These are phyloP conservation scores for Stagonosporopsis vannaccii DNA, from an alignment of 2,329 filamentous ascomycete genomes.

Conservation along the genomic window DNA sequence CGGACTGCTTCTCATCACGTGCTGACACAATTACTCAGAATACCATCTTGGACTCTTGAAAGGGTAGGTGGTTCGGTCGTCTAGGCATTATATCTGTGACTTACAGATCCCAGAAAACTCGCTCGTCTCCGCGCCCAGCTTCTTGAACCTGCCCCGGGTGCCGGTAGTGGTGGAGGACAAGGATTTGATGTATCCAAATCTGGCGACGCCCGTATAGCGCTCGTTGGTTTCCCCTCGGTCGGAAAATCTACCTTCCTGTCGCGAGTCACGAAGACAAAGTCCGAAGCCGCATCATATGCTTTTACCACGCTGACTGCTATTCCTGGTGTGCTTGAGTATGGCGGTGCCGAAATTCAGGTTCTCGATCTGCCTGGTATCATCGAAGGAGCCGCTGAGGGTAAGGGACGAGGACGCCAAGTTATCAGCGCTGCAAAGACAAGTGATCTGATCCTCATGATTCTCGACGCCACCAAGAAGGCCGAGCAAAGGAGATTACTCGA, in stretches of 20 bases:
- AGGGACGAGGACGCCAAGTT: conserved; percentile 93
- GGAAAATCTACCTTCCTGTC: conserved; percentile 99
- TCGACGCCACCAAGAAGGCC: conserved; percentile 95
- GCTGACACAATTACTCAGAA: conserved; percentile 66
- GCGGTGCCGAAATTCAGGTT: conserved; percentile 96
- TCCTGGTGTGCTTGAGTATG: conserved; percentile 95
- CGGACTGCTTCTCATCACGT: conserved; percentile 29
- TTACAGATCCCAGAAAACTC: conserved; percentile 74
- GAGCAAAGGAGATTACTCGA: conserved; percentile 91
- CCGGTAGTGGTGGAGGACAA: conserved; percentile 77
- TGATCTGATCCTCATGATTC: conserved; percentile 94
- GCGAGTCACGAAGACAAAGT: conserved; percentile 97
- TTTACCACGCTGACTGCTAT: conserved; percentile 99
- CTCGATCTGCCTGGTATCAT: conserved; percentile 98
- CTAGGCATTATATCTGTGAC: conserved; percentile 7
- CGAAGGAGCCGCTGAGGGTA: conserved; percentile 93
- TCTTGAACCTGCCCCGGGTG: conserved; percentile 83
- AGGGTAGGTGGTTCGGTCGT: conserved; percentile 65
- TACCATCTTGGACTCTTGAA: conserved; percentile 98
- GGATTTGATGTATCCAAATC: conserved; percentile 93
- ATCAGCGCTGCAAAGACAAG: conserved; percentile 98
- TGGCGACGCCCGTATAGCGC: conserved; percentile 93
- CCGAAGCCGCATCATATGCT: conserved; percentile 92
- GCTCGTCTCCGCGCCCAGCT: conserved; percentile 93
- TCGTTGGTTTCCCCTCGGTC: conserved; percentile 98